These are phyloP conservation scores for Rutstroemia sp. DNA, from an alignment of 2,329 filamentous ascomycete species.

Conservation along the genomic window DNA sequence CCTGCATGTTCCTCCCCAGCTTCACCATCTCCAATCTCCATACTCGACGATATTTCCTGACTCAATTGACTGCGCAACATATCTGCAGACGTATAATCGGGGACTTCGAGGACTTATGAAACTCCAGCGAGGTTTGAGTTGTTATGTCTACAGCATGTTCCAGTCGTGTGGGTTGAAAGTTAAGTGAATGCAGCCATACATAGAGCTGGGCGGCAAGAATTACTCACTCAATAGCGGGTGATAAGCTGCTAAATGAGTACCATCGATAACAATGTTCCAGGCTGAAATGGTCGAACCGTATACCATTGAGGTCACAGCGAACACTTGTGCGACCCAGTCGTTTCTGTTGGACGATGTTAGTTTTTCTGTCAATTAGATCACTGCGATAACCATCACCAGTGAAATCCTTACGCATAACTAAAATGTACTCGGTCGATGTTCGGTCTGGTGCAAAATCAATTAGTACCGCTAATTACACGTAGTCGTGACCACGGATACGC, in stretches of 20 bases:
- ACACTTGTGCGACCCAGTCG: too few species aligned
- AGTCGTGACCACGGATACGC: too few species aligned
- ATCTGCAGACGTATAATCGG: background rate
- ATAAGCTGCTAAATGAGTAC: too few species aligned
- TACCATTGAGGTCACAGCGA: too few species aligned
- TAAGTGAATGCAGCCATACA: background rate
- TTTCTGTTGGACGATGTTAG: too few species aligned
- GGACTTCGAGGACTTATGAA: background rate
- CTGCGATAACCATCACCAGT: too few species aligned
- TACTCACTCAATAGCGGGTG: background rate
- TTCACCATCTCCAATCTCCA: slow-evolving; percentile 5
- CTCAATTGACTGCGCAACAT: background rate
- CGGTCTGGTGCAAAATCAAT: too few species aligned
- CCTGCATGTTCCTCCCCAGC: slow-evolving; percentile 1
- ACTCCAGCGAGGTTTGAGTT: background rate
- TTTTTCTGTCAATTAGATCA: too few species aligned
- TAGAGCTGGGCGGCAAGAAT: background rate
- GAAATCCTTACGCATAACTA: too few species aligned
- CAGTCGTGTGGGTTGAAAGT: background rate
- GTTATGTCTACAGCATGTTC: background rate
- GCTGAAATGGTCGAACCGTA: background rate
- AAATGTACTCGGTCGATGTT: too few species aligned
- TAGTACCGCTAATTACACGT: too few species aligned
- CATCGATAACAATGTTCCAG: background rate
- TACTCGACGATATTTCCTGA: slow-evolving; percentile 5